phyloP scores from a whole-genome alignment of 176 grass and related monocot species.

The Musa beccarii region DNA sequence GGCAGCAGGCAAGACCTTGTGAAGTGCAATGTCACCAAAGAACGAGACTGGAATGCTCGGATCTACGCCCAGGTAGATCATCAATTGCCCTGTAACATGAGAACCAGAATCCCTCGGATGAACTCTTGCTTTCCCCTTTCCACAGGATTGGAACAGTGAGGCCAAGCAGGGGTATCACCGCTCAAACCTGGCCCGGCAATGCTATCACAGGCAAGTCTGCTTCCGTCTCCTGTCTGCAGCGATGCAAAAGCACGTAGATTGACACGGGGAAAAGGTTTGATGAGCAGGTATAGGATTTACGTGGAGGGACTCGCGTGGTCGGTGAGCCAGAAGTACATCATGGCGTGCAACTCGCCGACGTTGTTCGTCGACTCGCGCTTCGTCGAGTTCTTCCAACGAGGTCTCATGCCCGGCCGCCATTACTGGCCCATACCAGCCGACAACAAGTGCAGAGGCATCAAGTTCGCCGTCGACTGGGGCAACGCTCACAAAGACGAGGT shows the following conservation, averaged over 20 bases:
- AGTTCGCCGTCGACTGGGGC: conserved; percentile 67
- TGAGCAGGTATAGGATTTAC: conserved; percentile 50
- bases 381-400: conserved; percentile 67
- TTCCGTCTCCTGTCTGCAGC: too few relatives aligned
- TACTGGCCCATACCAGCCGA: conserved; percentile 60
- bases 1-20: conserved; percentile 1
- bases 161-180: conserved; percentile 26
- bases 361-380: conserved; percentile 39
- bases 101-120: neutral
- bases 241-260: too few relatives aligned
- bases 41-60: conserved; percentile 17
- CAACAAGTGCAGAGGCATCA: conserved; percentile 45
- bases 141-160: conserved; percentile 19
- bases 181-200: conserved; percentile 60
- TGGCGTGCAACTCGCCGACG: conserved; percentile 66
- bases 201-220: conserved; percentile 32
- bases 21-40: conserved; percentile 5
- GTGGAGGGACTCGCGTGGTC: conserved; percentile 77
- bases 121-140: neutral
- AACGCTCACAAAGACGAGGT: conserved; percentile 45
- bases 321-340: conserved; percentile 84
- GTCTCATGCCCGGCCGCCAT: conserved; percentile 51
- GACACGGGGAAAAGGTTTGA: neutral
- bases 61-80: conserved; percentile 36
- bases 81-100: neutral